A percentile compares a stretch with the other conserved stretches of the same genome.
These are phyloP conservation scores for Oryza meyeriana DNA, from an alignment of 176 grass and related monocot species.

Conservation along the genomic window DNA sequence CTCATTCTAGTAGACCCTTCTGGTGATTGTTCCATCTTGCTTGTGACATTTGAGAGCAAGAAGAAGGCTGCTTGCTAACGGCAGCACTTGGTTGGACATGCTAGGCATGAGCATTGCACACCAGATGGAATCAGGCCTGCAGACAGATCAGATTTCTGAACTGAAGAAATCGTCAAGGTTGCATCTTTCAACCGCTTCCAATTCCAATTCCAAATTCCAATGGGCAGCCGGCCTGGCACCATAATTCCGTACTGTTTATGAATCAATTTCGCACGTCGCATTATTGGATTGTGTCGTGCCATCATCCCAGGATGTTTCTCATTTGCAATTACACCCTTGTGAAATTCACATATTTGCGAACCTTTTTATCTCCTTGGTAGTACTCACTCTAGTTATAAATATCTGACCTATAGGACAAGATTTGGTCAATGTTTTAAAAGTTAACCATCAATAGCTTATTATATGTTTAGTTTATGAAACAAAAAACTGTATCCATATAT, in stretches of 20 bases:
- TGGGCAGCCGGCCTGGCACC: neutral
- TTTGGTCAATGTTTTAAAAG: too few species aligned
- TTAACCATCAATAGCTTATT: too few species aligned
- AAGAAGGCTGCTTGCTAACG: neutral
- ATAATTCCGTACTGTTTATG: neutral
- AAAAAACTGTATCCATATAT: too few species aligned
- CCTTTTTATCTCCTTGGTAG: neutral
- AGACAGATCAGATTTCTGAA: neutral
- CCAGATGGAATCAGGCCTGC: neutral
- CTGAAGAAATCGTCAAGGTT: neutral
- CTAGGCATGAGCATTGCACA: neutral
- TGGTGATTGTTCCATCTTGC: neutral
- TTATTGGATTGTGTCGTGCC: neutral
- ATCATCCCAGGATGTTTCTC: neutral
- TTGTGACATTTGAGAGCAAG: neutral
- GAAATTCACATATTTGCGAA: too few species aligned
- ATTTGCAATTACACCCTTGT: neutral
- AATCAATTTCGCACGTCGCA: neutral
- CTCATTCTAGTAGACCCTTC: neutral
- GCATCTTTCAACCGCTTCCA: neutral
- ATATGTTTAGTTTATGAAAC: too few species aligned
- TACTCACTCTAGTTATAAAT: too few species aligned
- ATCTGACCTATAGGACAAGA: too few species aligned
- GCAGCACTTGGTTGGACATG: neutral
- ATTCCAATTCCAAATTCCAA: neutral